Base-by-base conservation (phyloP, 1,284 basidiomycete species). In the Golubevia pallescens region DNA sequence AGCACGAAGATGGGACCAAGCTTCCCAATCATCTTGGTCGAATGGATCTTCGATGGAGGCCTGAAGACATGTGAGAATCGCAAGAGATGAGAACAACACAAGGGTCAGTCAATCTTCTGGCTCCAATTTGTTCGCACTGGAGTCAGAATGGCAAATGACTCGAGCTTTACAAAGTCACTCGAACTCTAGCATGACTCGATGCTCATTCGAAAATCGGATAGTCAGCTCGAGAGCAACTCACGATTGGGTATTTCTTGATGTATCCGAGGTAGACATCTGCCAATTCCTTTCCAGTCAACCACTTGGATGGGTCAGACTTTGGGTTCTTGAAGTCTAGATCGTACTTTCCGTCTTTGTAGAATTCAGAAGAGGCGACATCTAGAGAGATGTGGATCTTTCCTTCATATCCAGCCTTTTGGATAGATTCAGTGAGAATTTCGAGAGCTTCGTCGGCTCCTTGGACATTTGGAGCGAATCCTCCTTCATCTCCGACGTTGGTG, bases 281-380 rank as follows among this genome's bases (percentile, higher is more conserved):
- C 77, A 99, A 94, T 88, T 99, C 90, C 71, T 90, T 88, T 78
- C 96, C 96, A 51, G 93, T 89, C 88, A 98, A 92, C 94, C 93
- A 97, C 88, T 98, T 86, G 88, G 90, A 92, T 58, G 93, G 90
- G 89, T 99, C 96, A 71, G 95, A 98, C 89, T 98, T 97, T 87
- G 96, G 93, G 91, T 98, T 98, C 91, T 99, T 95, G 80, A 87
- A 86, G 86, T 85, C 79, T 48, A 82, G 71, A 56, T 67, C 62
- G 88, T 99, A 99, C 90, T 98, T 98, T 86, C 95, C 96, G 21
- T 98, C 95, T 91, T 98, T 99, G 93, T 94, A 99, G 90, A 99
- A 99, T 88, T 99, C 97, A 86, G 96, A 99, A 20, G 95, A 97
- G 69, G 97, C 96, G 72, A 99, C 97, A 83, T 99, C 97, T 78